A percentile compares a stretch with the other conserved stretches of the same genome.
phyloP scores from a whole-genome alignment of 192 early-diverging fungal species.

The Spizellomyces punctatus region DNA sequence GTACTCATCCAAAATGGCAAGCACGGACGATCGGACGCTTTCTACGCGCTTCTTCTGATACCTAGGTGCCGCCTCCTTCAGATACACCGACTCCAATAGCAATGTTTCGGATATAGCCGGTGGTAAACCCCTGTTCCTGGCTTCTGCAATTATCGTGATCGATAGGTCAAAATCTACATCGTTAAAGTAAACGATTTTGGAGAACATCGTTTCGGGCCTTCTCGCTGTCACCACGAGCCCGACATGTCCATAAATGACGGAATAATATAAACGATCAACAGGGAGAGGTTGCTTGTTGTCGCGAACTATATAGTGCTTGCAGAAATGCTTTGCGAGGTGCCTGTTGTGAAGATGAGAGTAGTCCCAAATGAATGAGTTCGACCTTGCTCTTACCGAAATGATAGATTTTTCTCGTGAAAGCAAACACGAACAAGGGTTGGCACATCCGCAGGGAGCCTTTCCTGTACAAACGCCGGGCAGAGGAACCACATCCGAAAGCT shows the following conservation, averaged over 20 bases:
- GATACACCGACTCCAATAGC: neutral
- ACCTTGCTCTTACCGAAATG: neutral
- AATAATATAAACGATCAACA: neutral
- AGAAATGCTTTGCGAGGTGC: too few relatives aligned
- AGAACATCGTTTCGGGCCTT: too few relatives aligned
- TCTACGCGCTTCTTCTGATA: neutral
- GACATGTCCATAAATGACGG: neutral
- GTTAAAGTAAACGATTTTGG: too few relatives aligned
- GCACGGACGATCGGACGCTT: neutral
- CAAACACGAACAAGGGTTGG: neutral
- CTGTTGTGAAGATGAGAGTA: too few relatives aligned
- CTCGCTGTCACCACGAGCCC: neutral
- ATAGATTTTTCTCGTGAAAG: neutral
- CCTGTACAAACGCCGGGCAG: neutral
- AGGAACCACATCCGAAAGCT: conserved; percentile 16
- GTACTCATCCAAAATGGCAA: neutral
- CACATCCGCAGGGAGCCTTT: neutral
- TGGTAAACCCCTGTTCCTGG: too few relatives aligned
- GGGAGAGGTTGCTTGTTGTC: neutral
- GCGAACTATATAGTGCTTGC: too few relatives aligned
- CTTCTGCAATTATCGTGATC: too few relatives aligned
- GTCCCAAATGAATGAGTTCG: too few relatives aligned
- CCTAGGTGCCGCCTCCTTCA: neutral
- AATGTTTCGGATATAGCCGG: too few relatives aligned
- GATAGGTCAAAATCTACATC: too few relatives aligned